Percentiles rank a stretch among this genome's conserved stretches.
These are phyloP conservation scores for Septoria petroselini DNA, from an alignment of 2,329 filamentous ascomycete genomes.

Conservation along the genomic window DNA sequence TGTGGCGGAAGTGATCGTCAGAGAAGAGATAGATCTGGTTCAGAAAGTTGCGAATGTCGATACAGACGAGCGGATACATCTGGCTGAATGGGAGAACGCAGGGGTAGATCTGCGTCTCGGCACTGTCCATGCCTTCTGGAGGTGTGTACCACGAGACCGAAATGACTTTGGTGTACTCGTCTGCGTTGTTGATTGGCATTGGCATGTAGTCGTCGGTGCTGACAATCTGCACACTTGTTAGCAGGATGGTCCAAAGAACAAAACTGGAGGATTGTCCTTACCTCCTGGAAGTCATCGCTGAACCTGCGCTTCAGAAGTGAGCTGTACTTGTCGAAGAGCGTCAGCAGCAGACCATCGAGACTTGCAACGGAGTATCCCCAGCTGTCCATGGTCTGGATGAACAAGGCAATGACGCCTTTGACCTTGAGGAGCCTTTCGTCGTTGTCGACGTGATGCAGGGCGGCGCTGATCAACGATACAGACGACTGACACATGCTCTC, in stretches of 20 bases:
- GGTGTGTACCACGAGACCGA: constrained; percentile 95
- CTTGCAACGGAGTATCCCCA: constrained; percentile 84
- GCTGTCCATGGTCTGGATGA: constrained; percentile 97
- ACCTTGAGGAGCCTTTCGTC: constrained; percentile 90
- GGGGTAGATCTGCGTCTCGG: constrained; percentile 75
- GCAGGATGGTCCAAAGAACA: not conserved
- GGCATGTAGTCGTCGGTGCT: constrained; percentile 99
- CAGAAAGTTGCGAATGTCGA: constrained; percentile 94
- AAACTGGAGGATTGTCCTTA: constrained; percentile 39
- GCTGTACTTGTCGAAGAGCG: constrained; percentile 88
- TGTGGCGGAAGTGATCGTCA: constrained; percentile 91
- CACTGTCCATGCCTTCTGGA: constrained; percentile 59
- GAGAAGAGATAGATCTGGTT: constrained; percentile 99
- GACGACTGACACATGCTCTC: constrained; percentile 93
- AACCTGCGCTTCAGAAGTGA: constrained; percentile 87
- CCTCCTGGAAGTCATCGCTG: constrained; percentile 92
- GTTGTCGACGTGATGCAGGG: constrained; percentile 75
- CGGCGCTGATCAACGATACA: constrained; percentile 75
- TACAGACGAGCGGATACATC: constrained; percentile 98
- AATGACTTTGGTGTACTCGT: constrained; percentile 93
- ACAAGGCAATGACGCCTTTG: constrained; percentile 86
- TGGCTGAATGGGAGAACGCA: constrained; percentile 96
- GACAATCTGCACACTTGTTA: constrained; percentile 51
- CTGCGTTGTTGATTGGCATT: constrained; percentile 86
- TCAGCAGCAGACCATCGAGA: constrained; percentile 81